Percentiles rank a stretch among this genome's conserved stretches.
phyloP scores from a whole-genome alignment of 2,329 filamentous ascomycete genomes.

The Aspergillus versicolor region DNA sequence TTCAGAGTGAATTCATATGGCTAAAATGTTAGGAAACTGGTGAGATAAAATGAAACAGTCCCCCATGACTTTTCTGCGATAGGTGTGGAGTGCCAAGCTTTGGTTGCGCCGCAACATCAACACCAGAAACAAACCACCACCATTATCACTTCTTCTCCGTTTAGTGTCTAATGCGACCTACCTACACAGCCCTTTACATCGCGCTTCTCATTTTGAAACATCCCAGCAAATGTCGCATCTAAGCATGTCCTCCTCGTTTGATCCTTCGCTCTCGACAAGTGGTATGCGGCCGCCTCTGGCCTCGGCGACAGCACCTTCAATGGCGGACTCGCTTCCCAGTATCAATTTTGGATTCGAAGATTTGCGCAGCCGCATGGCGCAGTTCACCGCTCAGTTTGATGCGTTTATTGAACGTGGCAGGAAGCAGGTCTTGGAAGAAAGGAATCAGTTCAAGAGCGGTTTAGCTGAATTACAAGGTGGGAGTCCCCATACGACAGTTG shows the following conservation, averaged over 20 bases:
- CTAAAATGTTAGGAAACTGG: neutral
- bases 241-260: conserved; percentile 50
- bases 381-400: conserved; percentile 88
- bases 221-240: neutral
- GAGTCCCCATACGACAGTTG: neutral
- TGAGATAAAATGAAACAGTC: neutral
- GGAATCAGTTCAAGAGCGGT: conserved; percentile 90
- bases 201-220: neutral
- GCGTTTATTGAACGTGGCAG: conserved; percentile 89
- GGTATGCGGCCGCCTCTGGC: conserved; percentile 53
- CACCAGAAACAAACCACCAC: neutral
- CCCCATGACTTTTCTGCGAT: conserved; percentile 5
- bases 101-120: conserved; percentile 18
- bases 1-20: conserved; percentile 6
- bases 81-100: conserved; percentile 12
- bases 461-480: conserved; percentile 82
- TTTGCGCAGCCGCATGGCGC: conserved; percentile 88
- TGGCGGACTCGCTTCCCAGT: conserved; percentile 71
- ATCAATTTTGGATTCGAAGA: conserved; percentile 97
- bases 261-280: conserved; percentile 57
- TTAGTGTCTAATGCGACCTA: neutral
- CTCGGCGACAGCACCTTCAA: conserved; percentile 55
- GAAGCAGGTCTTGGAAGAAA: conserved; percentile 85
- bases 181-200: neutral
- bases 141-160: neutral